Conservation (phyloP, 257 asterid genomes). For the Knoxia roxburghii region DNA sequence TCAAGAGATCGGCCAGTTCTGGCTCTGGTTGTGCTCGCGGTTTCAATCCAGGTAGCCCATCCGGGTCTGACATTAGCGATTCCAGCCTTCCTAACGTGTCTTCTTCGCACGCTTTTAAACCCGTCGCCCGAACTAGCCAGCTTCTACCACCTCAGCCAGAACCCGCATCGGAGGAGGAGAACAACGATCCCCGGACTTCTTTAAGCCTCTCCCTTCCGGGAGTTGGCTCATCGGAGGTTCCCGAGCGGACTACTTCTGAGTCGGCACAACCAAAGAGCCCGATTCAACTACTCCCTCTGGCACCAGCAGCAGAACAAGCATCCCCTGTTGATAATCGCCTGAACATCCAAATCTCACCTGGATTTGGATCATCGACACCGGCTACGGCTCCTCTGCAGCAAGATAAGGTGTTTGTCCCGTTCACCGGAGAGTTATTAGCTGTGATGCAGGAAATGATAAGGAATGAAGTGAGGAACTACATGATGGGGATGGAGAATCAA, state of each 20-base stretch:
- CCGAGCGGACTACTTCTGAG: conserved; percentile 17
- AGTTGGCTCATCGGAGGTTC: conserved; percentile 29
- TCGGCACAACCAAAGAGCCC: conserved; percentile 23
- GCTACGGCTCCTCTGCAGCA: conserved; percentile 14
- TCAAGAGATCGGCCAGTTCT: conserved; percentile 73
- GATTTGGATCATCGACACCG: neutral
- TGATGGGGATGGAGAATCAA: conserved; percentile 46
- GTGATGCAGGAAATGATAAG: conserved; percentile 87
- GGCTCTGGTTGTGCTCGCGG: conserved; percentile 53
- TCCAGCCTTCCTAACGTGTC: conserved; percentile 40
- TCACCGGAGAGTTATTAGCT: conserved; percentile 50
- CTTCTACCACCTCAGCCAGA: conserved; percentile 33
- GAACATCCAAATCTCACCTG: neutral
- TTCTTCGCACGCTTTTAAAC: conserved; percentile 35
- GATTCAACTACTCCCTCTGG: conserved; percentile 19
- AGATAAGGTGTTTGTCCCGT: conserved; percentile 50
- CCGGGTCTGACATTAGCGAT: conserved; percentile 69
- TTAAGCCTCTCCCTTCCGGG: conserved; percentile 86
- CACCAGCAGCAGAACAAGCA: conserved; percentile 18
- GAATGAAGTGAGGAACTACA: conserved; percentile 75
- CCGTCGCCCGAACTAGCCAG: conserved; percentile 43
- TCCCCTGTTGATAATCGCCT: conserved; percentile 1
- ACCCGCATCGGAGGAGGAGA: conserved; percentile 25
- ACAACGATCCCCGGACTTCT: conserved; percentile 55
- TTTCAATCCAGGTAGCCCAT: conserved; percentile 65